Percentiles rank a stretch among this genome's conserved stretches.
Evolutionary conservation across 805 yeast species (phyloP).

Genomic region (Candida tammaniensis): DNA sequence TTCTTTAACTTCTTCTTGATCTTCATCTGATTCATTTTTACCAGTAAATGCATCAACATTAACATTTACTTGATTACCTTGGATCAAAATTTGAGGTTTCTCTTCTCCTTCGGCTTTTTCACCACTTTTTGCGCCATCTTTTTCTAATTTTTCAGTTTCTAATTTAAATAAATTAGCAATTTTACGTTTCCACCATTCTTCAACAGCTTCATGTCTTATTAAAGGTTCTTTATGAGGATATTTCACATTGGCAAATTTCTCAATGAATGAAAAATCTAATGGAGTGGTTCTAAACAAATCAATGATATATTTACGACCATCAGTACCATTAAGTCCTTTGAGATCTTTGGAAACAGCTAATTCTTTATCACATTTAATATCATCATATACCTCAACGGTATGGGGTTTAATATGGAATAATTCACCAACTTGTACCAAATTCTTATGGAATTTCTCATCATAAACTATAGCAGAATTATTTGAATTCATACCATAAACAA

Average conservation of each 20-base stretch:
- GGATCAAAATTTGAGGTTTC: conserved; percentile 51
- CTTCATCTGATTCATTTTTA: conserved; percentile 41
- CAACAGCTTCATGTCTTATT: conserved; percentile 84
- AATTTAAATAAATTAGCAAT: conserved; percentile 51
- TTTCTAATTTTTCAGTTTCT: conserved; percentile 48
- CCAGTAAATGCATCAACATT: conserved; percentile 77
- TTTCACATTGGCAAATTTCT: conserved; percentile 42
- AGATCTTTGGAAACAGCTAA: conserved; percentile 71
- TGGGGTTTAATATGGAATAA: conserved; percentile 78
- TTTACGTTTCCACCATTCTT: conserved; percentile 81
- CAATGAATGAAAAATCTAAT: conserved; percentile 74
- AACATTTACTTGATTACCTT: conserved; percentile 53
- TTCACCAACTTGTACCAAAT: conserved; percentile 61
- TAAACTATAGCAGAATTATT: conserved; percentile 49
- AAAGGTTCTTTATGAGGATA: conserved; percentile 84
- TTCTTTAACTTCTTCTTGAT: conserved; percentile 63
- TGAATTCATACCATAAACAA: conserved; percentile 74
- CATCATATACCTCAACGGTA: conserved; percentile 47
- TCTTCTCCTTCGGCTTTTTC: conserved; percentile 24
- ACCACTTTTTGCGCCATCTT: conserved; percentile 25
- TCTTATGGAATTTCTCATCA: conserved; percentile 51
- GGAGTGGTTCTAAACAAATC: conserved; percentile 87
- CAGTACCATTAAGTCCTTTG: conserved; percentile 84
- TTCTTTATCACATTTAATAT: conserved; percentile 39
- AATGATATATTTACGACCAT: conserved; percentile 77